phyloP scores from a whole-genome alignment of 164 flowering plant species.

The Nymphaea thermarum region DNA sequence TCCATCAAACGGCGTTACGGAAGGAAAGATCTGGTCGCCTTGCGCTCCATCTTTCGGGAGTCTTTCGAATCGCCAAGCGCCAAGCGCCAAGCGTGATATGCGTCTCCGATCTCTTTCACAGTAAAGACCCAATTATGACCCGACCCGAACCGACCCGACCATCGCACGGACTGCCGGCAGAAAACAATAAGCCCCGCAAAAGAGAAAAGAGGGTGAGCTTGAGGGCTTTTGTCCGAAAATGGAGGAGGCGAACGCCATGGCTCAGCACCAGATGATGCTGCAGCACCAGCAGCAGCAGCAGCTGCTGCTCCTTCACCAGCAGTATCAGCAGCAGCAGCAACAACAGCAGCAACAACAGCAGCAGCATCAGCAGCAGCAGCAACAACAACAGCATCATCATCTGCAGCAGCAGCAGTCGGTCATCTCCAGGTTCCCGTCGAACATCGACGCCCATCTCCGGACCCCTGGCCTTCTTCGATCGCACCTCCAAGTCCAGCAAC shows the following conservation, averaged over 20 bases:
- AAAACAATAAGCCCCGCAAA: no score
- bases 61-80: no score
- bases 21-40: no score
- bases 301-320: slow-evolving; percentile 6
- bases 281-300: slow-evolving; percentile 21
- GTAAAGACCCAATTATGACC: no score
- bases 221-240: slow-evolving; percentile 7
- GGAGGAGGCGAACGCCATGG: slow-evolving; percentile 44
- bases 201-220: slow-evolving; percentile 4
- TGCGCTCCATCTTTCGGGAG: no score
- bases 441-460: slow-evolving; percentile 83
- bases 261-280: slow-evolving; percentile 34
- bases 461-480: slow-evolving; percentile 38
- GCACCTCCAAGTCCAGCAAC: slow-evolving; percentile 24
- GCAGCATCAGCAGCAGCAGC: slow-evolving; percentile 11
- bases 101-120: no score
- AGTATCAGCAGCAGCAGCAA: slow-evolving; percentile 27
- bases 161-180: no score
- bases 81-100: no score
- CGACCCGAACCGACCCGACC: no score
- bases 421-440: slow-evolving; percentile 88
- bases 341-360: slow-evolving; percentile 26
- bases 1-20: no score
- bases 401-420: slow-evolving; percentile 38
- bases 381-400: slow-evolving; percentile 23